A percentile compares a stretch with the other conserved stretches of the same genome.
Conservation (phyloP, 306 rosid genomes). For the Cicer yamashitae region DNA sequence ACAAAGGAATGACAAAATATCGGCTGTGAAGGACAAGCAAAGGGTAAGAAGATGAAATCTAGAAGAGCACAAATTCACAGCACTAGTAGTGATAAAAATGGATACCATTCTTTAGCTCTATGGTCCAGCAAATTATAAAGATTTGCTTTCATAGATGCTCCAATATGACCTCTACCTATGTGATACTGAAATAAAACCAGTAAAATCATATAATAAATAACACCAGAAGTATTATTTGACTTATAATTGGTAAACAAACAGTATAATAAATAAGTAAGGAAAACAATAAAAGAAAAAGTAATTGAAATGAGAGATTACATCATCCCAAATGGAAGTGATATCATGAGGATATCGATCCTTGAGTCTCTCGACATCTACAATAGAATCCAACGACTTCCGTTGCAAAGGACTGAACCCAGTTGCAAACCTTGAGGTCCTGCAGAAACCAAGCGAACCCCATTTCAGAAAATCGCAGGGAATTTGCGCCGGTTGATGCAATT, state of each 20-base stretch:
- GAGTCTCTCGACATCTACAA: slow-evolving; percentile 70
- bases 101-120: slow-evolving; percentile 85
- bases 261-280: neutral
- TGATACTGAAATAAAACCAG: slow-evolving; percentile 66
- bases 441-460: slow-evolving; percentile 81
- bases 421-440: slow-evolving; percentile 73
- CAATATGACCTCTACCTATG: slow-evolving; percentile 93
- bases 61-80: slow-evolving; percentile 27
- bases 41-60: slow-evolving; percentile 40
- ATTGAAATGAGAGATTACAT: slow-evolving; percentile 61
- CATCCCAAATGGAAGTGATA: slow-evolving; percentile 83
- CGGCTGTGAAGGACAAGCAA: slow-evolving; percentile 60
- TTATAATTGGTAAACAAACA: neutral
- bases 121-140: slow-evolving; percentile 81
- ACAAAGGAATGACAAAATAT: slow-evolving; percentile 85
- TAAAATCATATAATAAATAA: slow-evolving; percentile 26
- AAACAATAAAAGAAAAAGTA: slow-evolving; percentile 9
- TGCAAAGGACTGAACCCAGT: slow-evolving; percentile 80
- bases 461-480: slow-evolving; percentile 60
- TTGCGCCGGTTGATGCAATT: slow-evolving; percentile 45
- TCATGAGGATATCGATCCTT: slow-evolving; percentile 77
- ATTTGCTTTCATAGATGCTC: slow-evolving; percentile 78
- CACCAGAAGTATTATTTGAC: neutral
- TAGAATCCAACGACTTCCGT: slow-evolving; percentile 79
- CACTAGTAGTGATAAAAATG: slow-evolving; percentile 10